Evolutionary conservation across 306 rosid species (phyloP), one percentile per base, ranked within the genome.

Genomic region (Dalbergia cochinchinensis): DNA sequence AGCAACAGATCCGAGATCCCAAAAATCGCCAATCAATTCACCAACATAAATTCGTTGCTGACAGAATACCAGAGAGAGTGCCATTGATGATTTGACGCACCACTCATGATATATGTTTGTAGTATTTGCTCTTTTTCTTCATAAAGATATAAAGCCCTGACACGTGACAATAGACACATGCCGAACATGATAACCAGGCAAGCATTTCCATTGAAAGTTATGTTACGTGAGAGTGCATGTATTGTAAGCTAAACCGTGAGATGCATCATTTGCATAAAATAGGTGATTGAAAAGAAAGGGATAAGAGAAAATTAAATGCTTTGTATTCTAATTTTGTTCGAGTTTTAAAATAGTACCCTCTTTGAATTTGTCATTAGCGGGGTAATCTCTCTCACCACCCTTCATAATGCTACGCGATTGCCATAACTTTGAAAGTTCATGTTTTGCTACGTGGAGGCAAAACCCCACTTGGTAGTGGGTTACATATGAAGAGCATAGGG

Each of bases 21-120:
- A 59, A 69, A 48, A 47, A 65, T 31, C 53, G n/a, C 69, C 67
- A 50, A 45, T 75, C 71, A 86, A 76, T 65, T 90, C 84, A 76
- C 4, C 19, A 84, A 65, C 84, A 62, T 72, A 51, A 82, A 72
- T 63, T 55, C 65, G 64, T 65, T 71, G 62, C 42, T 62, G 81
- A 79, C 71, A 74, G 22, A 61, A 42, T 55, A 37, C 67, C 37
- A 60, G 42, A 53, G 69, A 67, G 47, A 70, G 41, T 44, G 53
- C 54, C 67, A 62, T 62, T 63, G 39, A 69, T 79, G 84, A 80
- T 75, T 74, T 69, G 84, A 75, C 76, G 51, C 81, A 68, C 81
- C 81, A 73, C 84, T 51, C 67, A 79, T 37, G 57, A 61, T 61
- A 79, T 78, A 79, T 78, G 80, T 83, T 65, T 73, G 65, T 65